Base-by-base conservation (phyloP, 1,284 basidiomycete species). In the Trichosporon ovoides region DNA sequence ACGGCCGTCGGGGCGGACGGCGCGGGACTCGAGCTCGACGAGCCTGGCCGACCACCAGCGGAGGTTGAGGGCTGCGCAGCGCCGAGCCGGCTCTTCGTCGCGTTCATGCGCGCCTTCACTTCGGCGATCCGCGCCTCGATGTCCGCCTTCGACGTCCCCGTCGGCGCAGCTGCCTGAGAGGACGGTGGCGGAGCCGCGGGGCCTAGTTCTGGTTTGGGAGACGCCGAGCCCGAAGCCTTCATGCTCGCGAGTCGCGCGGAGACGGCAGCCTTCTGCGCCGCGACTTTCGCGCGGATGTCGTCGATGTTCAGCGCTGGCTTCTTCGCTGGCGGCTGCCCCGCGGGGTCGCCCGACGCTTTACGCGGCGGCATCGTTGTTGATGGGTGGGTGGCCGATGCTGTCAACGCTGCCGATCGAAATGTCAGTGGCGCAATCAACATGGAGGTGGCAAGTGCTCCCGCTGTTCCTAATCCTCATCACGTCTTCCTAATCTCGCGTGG, bases 181-280 rank as follows among this genome's bases (percentile, higher is more conserved):
- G 33, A 22, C 22, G 22, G n/a, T n/a, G n/a, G n/a, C n/a, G 43
- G 43, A 18, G 43, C 43, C 11, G 43, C 43, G 16, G 43, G 43
- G 7, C 43, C 43, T 22, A 48, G n/a, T n/a, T n/a, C 43, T 7
- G 24, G 43, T 24, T 48, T 48, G 22, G 43, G 22, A n/a, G n/a
- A n/a, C 18, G 18, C 19, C 77, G 73, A n/a, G 78, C 72, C 9
- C 78, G 80, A 20, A 22, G 43, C 24, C 76, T 65, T 2, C 66
- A 61, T 31, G 66, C 18, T 74, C 66, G 80, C 72, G 11, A 79
- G 78, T 48, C 78, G 83, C 3, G 74, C 75, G 71, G 84, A 86
- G 81, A 92, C 86, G 7, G 84, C 84, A 11, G 89, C 89, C 56
- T 90, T 83, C 73, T 89, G 89, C 12, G 90, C 89, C 20, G 87